Conservation (phyloP, 1,284 basidiomycete genomes). For the Cryptococcus neoformans region DNA sequence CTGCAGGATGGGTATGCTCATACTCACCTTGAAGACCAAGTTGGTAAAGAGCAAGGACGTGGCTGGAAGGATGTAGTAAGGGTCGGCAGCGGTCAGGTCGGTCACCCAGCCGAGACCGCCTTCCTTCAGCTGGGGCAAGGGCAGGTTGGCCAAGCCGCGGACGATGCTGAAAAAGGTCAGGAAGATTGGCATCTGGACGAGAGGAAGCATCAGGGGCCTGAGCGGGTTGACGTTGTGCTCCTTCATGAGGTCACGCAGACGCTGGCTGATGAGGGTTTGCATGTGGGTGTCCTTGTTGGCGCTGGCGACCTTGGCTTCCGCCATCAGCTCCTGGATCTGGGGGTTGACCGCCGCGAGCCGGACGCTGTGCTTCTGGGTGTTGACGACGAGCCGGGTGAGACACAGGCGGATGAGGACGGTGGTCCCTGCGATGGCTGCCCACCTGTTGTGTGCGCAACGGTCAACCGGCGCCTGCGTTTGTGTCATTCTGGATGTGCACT, state of each 20-base stretch:
- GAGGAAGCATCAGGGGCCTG: conserved; percentile 59
- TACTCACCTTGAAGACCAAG: conserved; percentile 64
- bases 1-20: conserved; percentile 47
- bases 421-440: conserved; percentile 72
- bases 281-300: conserved; percentile 56
- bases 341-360: conserved; percentile 65
- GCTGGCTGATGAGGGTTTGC: conserved; percentile 57
- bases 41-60: conserved; percentile 64
- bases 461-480: neutral
- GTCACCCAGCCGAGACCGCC: conserved; percentile 75
- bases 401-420: conserved; percentile 66
- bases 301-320: conserved; percentile 54
- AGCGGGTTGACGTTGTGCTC: conserved; percentile 67
- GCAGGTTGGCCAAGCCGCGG: conserved; percentile 65
- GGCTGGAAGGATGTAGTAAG: conserved; percentile 72
- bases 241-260: conserved; percentile 63
- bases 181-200: conserved; percentile 75
- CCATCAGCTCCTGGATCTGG: conserved; percentile 59
- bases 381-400: conserved; percentile 68
- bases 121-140: conserved; percentile 67
- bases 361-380: conserved; percentile 63
- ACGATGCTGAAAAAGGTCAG: conserved; percentile 84
- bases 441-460: conserved; percentile 42
- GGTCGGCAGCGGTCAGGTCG: conserved; percentile 75
- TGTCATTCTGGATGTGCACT: neutral